Conservation (phyloP, 208 protist genomes). For the Naegleria fowleri region DNA sequence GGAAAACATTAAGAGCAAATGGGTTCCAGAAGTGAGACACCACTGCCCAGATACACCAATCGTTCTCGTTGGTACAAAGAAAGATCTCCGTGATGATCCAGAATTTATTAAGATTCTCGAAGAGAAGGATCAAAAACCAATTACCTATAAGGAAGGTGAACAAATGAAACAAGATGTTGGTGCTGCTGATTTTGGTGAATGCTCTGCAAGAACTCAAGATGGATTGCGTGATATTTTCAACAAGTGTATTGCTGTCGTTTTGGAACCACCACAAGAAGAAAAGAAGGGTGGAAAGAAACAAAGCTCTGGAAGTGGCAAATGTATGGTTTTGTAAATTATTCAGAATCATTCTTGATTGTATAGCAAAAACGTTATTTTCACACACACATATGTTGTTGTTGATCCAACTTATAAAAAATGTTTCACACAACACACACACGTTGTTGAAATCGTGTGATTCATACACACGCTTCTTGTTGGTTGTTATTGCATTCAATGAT, state of each 20-base stretch:
- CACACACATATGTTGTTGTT: no score
- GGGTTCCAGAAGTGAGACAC: slow-evolving; percentile 62
- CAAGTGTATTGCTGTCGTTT: background rate
- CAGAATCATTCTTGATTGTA: no score
- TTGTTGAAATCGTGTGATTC: no score
- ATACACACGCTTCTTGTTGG: no score
- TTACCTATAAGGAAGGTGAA: slow-evolving; percentile 50
- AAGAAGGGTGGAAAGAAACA: background rate
- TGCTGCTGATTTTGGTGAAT: slow-evolving; percentile 75
- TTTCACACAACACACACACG: no score
- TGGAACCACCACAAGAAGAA: slow-evolving; percentile 7
- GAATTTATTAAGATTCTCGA: slow-evolving; percentile 39
- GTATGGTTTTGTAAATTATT: background rate
- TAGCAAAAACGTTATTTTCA: no score
- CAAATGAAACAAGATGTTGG: slow-evolving; percentile 59
- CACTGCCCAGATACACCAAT: slow-evolving; percentile 61
- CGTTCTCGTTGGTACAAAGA: slow-evolving; percentile 79
- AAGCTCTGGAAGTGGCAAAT: background rate
- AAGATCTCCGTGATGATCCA: slow-evolving; percentile 65
- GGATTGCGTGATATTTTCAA: slow-evolving; percentile 8
- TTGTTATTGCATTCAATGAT: no score
- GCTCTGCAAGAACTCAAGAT: slow-evolving; percentile 62
- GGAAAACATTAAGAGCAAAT: slow-evolving; percentile 58
- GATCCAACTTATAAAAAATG: no score
- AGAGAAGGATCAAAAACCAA: slow-evolving; percentile 41